These are phyloP conservation scores for Phytophthora rubi DNA, from an alignment of 352 stramenopile species.

Conservation along the genomic window DNA sequence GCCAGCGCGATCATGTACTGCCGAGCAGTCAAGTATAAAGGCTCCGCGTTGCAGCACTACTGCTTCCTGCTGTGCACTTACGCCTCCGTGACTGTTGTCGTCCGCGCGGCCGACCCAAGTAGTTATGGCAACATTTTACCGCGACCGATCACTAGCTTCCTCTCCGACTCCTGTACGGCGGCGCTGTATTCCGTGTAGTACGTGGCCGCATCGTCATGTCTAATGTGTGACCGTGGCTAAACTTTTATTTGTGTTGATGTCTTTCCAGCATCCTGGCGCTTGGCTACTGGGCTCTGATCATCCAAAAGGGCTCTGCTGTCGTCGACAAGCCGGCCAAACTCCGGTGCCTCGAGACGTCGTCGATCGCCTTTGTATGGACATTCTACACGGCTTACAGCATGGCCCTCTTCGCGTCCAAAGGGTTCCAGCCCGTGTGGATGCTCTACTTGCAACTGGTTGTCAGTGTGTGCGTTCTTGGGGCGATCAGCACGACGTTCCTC, in stretches of 20 bases:
- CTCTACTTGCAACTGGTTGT: constrained; percentile 40
- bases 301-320: constrained; percentile 46
- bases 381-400: constrained; percentile 50
- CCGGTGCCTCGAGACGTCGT: constrained; percentile 31
- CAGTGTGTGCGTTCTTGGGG: constrained; percentile 34
- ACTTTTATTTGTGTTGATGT: constrained; percentile 3
- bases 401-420: constrained; percentile 43
- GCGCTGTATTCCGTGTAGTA: constrained; percentile 51
- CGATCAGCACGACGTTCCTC: constrained; percentile 41
- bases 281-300: constrained; percentile 63
- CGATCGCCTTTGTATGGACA: constrained; percentile 43
- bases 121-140: constrained; percentile 42
- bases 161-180: constrained; percentile 46
- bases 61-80: constrained; percentile 42
- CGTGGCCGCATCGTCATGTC: constrained; percentile 1
- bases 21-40: constrained; percentile 30
- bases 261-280: constrained; percentile 57
- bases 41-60: constrained; percentile 34
- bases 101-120: constrained; percentile 39
- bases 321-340: constrained; percentile 32
- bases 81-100: constrained; percentile 39
- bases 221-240: background rate
- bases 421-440: constrained; percentile 38
- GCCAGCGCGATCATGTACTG: constrained; percentile 35
- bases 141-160: constrained; percentile 28